Base-by-base conservation (phyloP, 768 basidiomycete genomes). In the Panus rudis region DNA sequence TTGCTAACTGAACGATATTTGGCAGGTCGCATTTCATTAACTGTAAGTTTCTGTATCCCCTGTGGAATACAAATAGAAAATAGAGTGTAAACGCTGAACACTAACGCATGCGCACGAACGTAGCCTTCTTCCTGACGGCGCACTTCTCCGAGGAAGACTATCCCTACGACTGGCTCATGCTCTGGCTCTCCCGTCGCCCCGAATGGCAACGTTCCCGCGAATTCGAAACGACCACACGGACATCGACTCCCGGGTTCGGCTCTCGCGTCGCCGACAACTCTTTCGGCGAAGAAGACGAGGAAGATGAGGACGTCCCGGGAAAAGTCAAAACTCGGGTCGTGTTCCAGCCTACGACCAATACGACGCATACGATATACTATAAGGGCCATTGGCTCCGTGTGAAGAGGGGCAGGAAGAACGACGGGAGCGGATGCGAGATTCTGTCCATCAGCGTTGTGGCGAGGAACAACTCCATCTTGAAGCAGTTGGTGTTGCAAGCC, bases 61-160 rank as follows among this genome's bases (percentile, higher is more conserved):
- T 17, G 10, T 39, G 37, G 33, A n/a, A n/a, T 39, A n/a, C 45
- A 39, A 34, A 30, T 42, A 13, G 16, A 50, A 30, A 47, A 42
- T 43, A 40, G 46, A 48, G 41, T 42, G 16, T 26, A 13, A n/a
- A 23, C 41, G 19, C 17, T 30, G 28, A 17, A 3, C 41, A 31
- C 27, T 17, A 30, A 19, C 20, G 33, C 26, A 42, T 25, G 37
- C 40, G 12, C 43, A 17, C 20, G 35, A n/a, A 6, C 28, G 16
- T 41, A 60, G 59, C 59, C 4, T 61, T 61, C 73, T 91, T 90
- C 78, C 77, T 91, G 40, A 91, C 88, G 13, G 88, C 88, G 7
- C 84, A 90, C 63, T 91, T 91, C 68, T 84, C 79, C 51, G 88
- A 91, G 65, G 88, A 91, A 62, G 88, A 91, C 58, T 85, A 85